Evolutionary conservation across 352 stramenopile genomes (phyloP), one percentile per base, ranked within the genome.

Genomic region (Phytophthora megakarya): DNA sequence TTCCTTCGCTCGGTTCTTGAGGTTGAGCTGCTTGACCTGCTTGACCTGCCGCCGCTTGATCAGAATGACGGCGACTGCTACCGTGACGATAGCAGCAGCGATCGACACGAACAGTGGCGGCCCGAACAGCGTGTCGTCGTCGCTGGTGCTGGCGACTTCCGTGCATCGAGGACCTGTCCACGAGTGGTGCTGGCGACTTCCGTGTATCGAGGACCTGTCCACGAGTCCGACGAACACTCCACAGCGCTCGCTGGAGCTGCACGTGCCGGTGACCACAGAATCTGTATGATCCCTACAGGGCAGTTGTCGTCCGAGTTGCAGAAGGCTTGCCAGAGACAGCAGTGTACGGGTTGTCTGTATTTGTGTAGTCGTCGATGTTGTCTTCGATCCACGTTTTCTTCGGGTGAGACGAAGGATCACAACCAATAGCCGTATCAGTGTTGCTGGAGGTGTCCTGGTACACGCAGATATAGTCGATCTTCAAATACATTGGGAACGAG

Each of bases 381-480:
- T 80, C 80, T 7, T 76, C 22, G 23, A 93, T 93, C 78, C 80
- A 93, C 52, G 86, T 45, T 9, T 67, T 68, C 3, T 81, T 91
- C 3, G 83, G 80, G 37, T 91, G 80, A 1, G 69, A 78, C 8
- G 38, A 38, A 0, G 82, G 82, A 46, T 91, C 77, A 22, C 80
- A 91, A 0, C 70, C 72, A 0, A 85, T 58, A 0, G 50, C 32
- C 80, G 87, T 88, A 10, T 54, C 80, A 0, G 76, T 80, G 18
- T 18, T 54, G 3, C 25, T 11, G 0, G 69, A 68, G 0, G 47
- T 67, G 33, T 88, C 76, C 22, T 91, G 81, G 37, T 87, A 91
- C 33, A 89, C 4, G 1, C 81, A 80, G 35, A 92, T 88, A 71
- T 90, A 92, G 67, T 92, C 83, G 54, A 92, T 78, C 70, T 88